Conservation (phyloP, 257 asterid species). For the Datura wrightii region DNA sequence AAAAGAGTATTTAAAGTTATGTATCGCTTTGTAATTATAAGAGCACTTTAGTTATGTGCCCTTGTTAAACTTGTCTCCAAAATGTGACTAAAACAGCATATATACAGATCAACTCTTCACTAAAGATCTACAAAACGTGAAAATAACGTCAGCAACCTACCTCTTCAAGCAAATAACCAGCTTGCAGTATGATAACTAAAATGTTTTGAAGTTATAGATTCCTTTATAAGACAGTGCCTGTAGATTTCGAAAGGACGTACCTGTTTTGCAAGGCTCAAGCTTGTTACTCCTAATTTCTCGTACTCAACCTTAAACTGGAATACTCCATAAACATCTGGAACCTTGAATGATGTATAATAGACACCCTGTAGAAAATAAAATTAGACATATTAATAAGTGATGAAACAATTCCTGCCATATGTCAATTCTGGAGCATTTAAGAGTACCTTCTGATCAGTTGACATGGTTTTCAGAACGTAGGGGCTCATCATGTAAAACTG, state of each 20-base stretch:
- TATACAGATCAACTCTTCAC: not conserved
- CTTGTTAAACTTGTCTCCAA: not conserved
- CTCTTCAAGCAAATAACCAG: slow-evolving; percentile 10
- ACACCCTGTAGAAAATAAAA: slow-evolving; percentile 60
- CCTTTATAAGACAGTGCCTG: not conserved
- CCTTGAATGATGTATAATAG: slow-evolving; percentile 75
- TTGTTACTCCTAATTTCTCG: slow-evolving; percentile 74
- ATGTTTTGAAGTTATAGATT: not conserved
- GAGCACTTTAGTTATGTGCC: not conserved
- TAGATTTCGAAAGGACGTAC: slow-evolving; percentile 40
- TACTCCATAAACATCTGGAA: slow-evolving; percentile 92
- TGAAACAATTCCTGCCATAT: slow-evolving; percentile 18
- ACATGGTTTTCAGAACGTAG: slow-evolving; percentile 81
- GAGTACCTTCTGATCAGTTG: slow-evolving; percentile 71
- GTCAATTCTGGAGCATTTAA: not conserved
- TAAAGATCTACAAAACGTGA: not conserved
- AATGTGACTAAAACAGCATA: not conserved
- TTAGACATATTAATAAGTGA: not conserved
- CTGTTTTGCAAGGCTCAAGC: slow-evolving; percentile 77
- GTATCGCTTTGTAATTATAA: not conserved
- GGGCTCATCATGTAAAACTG: slow-evolving; percentile 98
- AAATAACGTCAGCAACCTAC: not conserved
- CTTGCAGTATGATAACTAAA: not conserved
- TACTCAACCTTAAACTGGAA: slow-evolving; percentile 92
- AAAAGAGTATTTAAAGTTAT: not conserved